phyloP scores from a whole-genome alignment of 2,329 filamentous ascomycete species.

The Sporothrix humicola region DNA sequence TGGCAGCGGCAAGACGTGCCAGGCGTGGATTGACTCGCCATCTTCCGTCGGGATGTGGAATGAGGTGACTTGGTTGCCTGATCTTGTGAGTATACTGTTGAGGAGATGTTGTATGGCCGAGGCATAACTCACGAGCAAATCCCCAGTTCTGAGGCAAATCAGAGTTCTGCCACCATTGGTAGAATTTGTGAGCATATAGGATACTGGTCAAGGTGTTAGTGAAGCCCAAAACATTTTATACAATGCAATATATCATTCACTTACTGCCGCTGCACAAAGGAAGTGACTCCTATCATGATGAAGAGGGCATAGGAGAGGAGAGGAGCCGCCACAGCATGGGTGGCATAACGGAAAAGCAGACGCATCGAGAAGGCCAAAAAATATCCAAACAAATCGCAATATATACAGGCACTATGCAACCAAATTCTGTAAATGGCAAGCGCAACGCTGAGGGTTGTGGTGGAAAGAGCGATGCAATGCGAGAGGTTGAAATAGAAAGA shows the following conservation, averaged over 20 bases:
- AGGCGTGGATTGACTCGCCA: slow-evolving; percentile 79
- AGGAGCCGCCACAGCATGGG: slow-evolving; percentile 57
- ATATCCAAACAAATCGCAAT: slow-evolving; percentile 25
- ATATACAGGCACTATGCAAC: slow-evolving; percentile 15
- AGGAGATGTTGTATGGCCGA: background rate
- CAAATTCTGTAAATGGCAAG: slow-evolving; percentile 6
- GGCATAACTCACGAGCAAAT: slow-evolving; percentile 70
- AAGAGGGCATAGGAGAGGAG: slow-evolving; percentile 22
- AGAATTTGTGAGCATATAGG: slow-evolving; percentile 82
- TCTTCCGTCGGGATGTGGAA: slow-evolving; percentile 79
- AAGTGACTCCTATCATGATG: slow-evolving; percentile 61
- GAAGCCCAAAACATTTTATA: background rate
- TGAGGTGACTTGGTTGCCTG: slow-evolving; percentile 86
- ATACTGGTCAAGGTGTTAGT: slow-evolving; percentile 58
- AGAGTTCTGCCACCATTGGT: slow-evolving; percentile 72
- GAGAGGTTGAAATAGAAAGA: background rate
- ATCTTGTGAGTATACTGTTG: slow-evolving; percentile 14
- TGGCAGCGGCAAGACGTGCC: slow-evolving; percentile 85
- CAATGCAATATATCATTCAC: slow-evolving; percentile 42
- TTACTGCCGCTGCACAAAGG: slow-evolving; percentile 81
- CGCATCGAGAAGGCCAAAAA: slow-evolving; percentile 30
- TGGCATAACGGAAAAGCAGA: slow-evolving; percentile 45
- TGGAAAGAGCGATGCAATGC: slow-evolving; percentile 18
- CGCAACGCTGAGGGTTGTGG: background rate
- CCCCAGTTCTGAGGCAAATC: slow-evolving; percentile 82